A percentile compares a stretch with the other conserved stretches of the same genome.
Evolutionary conservation across 352 stramenopile genomes (phyloP).

Genomic region (Blastocystis sp.): DNA sequence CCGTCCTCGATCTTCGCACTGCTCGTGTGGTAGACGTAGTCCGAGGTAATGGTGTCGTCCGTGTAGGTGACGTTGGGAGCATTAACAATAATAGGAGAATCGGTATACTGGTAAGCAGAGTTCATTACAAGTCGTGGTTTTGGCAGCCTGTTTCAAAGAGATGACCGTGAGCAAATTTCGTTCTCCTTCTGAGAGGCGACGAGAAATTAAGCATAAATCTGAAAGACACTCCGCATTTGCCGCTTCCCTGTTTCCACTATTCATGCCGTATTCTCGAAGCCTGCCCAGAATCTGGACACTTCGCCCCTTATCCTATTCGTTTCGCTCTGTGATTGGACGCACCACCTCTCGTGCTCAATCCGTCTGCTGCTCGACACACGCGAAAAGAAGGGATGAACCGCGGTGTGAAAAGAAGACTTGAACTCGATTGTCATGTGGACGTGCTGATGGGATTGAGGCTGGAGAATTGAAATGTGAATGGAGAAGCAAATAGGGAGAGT

Average conservation of each 20-base stretch:
- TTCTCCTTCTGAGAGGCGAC: constrained; percentile 54
- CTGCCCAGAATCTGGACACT: neutral
- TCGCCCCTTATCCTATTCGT: neutral
- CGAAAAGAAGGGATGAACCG: too few relatives aligned
- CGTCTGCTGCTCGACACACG: too few relatives aligned
- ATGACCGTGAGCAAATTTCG: constrained; percentile 62
- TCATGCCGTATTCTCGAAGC: neutral
- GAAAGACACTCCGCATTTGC: neutral
- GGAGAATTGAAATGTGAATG: too few relatives aligned
- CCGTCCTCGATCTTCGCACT: constrained; percentile 75
- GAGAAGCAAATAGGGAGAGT: too few relatives aligned
- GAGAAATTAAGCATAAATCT: constrained; percentile 57
- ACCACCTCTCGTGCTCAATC: too few relatives aligned
- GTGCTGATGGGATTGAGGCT: too few relatives aligned
- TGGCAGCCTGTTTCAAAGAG: constrained; percentile 70
- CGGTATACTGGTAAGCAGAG: constrained; percentile 66
- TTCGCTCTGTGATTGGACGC: too few relatives aligned
- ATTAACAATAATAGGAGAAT: constrained; percentile 83
- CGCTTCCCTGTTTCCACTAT: neutral
- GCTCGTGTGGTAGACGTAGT: constrained; percentile 88
- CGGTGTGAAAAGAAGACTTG: too few relatives aligned
- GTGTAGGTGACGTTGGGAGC: constrained; percentile 91
- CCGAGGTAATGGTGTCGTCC: constrained; percentile 88
- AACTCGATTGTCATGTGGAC: too few relatives aligned
- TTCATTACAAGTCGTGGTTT: constrained; percentile 67